Conservation (phyloP, 352 stramenopile genomes). For the Ophiocytium majus region DNA sequence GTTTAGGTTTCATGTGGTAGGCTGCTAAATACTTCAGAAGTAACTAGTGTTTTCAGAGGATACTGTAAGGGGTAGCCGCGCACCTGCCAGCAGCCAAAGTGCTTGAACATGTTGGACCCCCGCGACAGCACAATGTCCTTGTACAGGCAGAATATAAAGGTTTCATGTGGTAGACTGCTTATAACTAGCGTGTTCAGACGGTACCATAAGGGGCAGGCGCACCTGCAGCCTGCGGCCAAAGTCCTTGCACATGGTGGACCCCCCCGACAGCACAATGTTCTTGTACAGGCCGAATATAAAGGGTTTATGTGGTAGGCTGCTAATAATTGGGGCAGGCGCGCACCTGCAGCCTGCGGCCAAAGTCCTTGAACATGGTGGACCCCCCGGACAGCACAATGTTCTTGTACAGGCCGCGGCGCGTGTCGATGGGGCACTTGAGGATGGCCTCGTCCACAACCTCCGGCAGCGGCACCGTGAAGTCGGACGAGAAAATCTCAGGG, state of each 20-base stretch:
- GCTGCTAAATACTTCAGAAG: no score
- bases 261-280: constrained; percentile 91
- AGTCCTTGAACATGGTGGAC: constrained; percentile 95
- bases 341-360: constrained; percentile 76
- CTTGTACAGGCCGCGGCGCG: constrained; percentile 85
- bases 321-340: background rate
- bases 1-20: no score
- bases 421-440: constrained; percentile 91
- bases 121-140: background rate
- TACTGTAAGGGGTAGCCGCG: no score
- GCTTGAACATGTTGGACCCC: background rate
- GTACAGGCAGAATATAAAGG: no score
- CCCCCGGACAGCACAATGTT: constrained; percentile 92
- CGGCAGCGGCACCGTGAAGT: constrained; percentile 85
- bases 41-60: no score
- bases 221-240: constrained; percentile 80
- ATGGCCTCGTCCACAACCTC: constrained; percentile 91
- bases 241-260: constrained; percentile 94
- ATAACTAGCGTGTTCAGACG: no score
- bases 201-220: no score
- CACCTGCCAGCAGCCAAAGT: no score
- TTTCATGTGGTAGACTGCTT: no score
- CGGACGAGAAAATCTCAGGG: constrained; percentile 88
- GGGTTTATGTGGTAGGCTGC: no score
- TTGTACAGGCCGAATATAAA: background rate